phyloP scores from a whole-genome alignment of 1,284 basidiomycete genomes.

The Bjerkandera adusta region DNA sequence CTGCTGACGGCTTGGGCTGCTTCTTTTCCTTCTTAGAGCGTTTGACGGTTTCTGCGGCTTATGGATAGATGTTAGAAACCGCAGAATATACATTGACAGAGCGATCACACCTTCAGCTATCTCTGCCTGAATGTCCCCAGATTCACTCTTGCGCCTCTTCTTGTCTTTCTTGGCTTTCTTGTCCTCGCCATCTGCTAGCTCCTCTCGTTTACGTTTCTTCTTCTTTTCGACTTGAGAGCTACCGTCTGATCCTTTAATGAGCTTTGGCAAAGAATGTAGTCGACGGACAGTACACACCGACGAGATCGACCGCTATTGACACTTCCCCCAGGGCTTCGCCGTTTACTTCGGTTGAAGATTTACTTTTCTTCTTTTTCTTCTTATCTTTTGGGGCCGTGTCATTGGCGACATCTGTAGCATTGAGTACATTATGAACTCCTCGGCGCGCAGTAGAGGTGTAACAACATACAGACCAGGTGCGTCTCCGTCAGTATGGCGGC shows the following conservation, averaged over 20 bases:
- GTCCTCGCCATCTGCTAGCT: constrained; percentile 22
- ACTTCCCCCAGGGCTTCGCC: constrained; percentile 1
- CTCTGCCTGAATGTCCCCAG: background rate
- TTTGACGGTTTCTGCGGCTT: constrained; percentile 1
- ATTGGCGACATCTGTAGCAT: background rate
- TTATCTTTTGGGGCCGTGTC: constrained; percentile 2
- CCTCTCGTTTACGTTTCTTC: constrained; percentile 24
- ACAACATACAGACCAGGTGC: constrained; percentile 28
- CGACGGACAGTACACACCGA: background rate
- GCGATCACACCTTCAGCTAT: background rate
- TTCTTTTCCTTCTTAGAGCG: constrained; percentile 28
- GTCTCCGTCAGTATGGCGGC: constrained; percentile 14
- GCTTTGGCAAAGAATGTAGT: background rate
- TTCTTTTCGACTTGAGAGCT: too few species aligned
- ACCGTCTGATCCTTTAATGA: constrained; percentile 22
- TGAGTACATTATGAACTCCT: constrained; percentile 2
- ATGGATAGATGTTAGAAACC: background rate
- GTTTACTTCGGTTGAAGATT: constrained; percentile 4
- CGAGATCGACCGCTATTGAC: background rate
- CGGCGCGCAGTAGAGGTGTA: background rate
- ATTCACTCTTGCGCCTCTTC: constrained; percentile 22
- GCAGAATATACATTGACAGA: background rate
- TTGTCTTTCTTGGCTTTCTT: constrained; percentile 21
- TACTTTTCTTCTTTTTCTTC: constrained; percentile 18
- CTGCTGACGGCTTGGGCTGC: constrained; percentile 20